Evolutionary conservation across 768 basidiomycete species (phyloP).

Genomic region (Mrakia gelida): DNA sequence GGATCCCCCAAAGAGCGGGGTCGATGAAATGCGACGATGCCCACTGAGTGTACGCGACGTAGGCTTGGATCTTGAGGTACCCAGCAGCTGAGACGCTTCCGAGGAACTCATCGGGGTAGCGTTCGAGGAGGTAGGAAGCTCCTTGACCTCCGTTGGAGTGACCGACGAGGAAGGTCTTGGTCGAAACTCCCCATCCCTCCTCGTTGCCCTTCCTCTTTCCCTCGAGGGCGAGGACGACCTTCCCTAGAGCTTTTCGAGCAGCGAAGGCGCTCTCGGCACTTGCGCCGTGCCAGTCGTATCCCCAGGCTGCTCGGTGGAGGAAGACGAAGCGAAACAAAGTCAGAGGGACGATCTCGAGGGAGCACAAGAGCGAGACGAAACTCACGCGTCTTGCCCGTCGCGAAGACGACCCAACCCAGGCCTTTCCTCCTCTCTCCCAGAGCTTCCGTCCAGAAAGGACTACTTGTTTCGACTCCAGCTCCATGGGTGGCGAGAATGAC

Average conservation of each 20-base stretch:
- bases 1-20: conserved; percentile 63
- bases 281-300: conserved; percentile 88
- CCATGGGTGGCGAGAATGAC: conserved; percentile 58
- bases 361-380: neutral
- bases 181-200: conserved; percentile 42
- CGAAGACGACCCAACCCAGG: conserved; percentile 70
- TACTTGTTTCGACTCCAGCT: conserved; percentile 69
- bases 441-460: conserved; percentile 60
- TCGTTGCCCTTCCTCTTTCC: conserved; percentile 32
- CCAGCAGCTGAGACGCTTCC: conserved; percentile 49
- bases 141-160: conserved; percentile 88
- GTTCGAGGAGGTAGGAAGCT: conserved; percentile 69
- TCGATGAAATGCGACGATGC: conserved; percentile 74
- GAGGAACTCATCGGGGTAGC: conserved; percentile 64
- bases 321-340: neutral
- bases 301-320: conserved; percentile 55
- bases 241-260: conserved; percentile 60
- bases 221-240: conserved; percentile 56
- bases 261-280: conserved; percentile 67
- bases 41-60: conserved; percentile 68
- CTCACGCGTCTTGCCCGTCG: conserved; percentile 65
- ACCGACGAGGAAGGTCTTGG: conserved; percentile 62
- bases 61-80: conserved; percentile 82
- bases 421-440: conserved; percentile 52
- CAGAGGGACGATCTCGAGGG: neutral